Conservation (phyloP, 148 eudicot genomes). For the Polygonum aviculare region DNA sequence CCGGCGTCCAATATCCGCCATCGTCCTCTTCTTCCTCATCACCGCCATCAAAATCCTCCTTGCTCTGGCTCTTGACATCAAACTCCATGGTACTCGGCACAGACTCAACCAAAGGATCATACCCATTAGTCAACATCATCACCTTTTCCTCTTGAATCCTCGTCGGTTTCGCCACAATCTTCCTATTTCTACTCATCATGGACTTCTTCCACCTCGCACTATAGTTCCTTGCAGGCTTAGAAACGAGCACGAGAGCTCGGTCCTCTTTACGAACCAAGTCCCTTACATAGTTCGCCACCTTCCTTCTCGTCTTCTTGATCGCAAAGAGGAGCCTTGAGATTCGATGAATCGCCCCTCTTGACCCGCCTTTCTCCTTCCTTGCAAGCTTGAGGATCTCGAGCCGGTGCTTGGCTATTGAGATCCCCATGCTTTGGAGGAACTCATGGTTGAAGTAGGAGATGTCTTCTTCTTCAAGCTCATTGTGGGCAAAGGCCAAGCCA, state of each 20-base stretch:
- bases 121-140: slow-evolving; percentile 41
- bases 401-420: slow-evolving; percentile 87
- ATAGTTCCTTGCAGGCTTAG: slow-evolving; percentile 22
- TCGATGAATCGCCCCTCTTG: slow-evolving; percentile 11
- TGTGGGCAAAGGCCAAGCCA: slow-evolving; percentile 50
- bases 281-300: slow-evolving; percentile 29
- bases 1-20: slow-evolving; percentile 41
- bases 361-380: slow-evolving; percentile 19
- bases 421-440: slow-evolving; percentile 92
- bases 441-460: slow-evolving; percentile 78
- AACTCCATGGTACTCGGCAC: slow-evolving; percentile 39
- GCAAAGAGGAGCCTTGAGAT: slow-evolving; percentile 35
- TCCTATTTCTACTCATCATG: slow-evolving; percentile 27
- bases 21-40: slow-evolving; percentile 19
- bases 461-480: slow-evolving; percentile 87
- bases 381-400: slow-evolving; percentile 83
- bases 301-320: slow-evolving; percentile 44
- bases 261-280: slow-evolving; percentile 29
- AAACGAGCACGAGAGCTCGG: slow-evolving; percentile 37
- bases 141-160: slow-evolving; percentile 13
- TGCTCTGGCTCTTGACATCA: slow-evolving; percentile 17
- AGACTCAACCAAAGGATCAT: slow-evolving; percentile 23
- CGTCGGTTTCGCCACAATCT: slow-evolving; percentile 14
- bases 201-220: slow-evolving; percentile 62
- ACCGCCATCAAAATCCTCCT: slow-evolving; percentile 13